Conservation (phyloP, 2,329 filamentous ascomycete species). For the Pseudocercospora eumusae region DNA sequence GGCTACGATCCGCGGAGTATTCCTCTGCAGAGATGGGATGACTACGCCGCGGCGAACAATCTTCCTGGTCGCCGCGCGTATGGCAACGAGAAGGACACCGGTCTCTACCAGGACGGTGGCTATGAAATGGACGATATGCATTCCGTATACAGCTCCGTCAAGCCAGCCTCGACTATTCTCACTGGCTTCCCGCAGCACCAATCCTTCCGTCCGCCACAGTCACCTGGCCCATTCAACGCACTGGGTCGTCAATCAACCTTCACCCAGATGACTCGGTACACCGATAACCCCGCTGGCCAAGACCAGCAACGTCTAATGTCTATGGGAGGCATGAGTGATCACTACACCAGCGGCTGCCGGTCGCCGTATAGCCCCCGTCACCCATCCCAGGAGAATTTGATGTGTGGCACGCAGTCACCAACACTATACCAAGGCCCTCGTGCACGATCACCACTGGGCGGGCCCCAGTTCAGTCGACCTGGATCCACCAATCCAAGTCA, state of each 20-base stretch:
- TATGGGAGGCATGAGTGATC: conserved; percentile 57
- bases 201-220: conserved; percentile 68
- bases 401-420: conserved; percentile 38
- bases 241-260: conserved; percentile 72
- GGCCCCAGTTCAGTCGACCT: conserved; percentile 34
- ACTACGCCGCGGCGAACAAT: conserved; percentile 83
- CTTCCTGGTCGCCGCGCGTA: conserved; percentile 83
- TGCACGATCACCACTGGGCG: conserved; percentile 29
- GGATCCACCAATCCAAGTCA: conserved; percentile 31
- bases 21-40: conserved; percentile 94
- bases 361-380: conserved; percentile 45
- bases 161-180: conserved; percentile 81
- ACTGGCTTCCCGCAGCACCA: conserved; percentile 69
- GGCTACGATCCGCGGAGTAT: conserved; percentile 89
- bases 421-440: conserved; percentile 32
- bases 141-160: conserved; percentile 89
- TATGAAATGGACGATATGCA: conserved; percentile 99
- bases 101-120: conserved; percentile 45
- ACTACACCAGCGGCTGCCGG: conserved; percentile 35
- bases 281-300: conserved; percentile 57
- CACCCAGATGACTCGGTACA: conserved; percentile 54
- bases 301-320: conserved; percentile 58
- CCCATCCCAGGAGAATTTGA: conserved; percentile 39
- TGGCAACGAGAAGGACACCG: conserved; percentile 35
- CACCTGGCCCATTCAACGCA: conserved; percentile 69